Evolutionary conservation across 2,329 filamentous ascomycete genomes (phyloP), one percentile per base, ranked within the genome.

Genomic region (Akanthomyces uredinophilus): DNA sequence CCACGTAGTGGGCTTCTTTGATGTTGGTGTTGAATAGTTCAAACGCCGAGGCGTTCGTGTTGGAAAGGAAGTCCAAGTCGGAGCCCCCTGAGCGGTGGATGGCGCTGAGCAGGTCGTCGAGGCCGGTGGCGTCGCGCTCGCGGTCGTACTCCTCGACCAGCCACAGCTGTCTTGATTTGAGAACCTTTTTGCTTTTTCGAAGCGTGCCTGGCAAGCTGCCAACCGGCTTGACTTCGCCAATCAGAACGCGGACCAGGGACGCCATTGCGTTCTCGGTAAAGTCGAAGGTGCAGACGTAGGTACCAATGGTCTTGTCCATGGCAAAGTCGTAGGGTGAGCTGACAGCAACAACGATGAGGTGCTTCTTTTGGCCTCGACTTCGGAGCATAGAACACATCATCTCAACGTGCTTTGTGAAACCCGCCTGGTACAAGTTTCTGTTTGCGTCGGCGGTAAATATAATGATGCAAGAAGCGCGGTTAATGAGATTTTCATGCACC

Each of bases 281-380:
- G 76, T 97, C 93, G 73, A 96, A 97, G 0, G 93, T 96, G 78
- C 94, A 97, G 46, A 98, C 83, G 69, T 97, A 97, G 1, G 93
- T 96, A 6, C 91, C 90, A 46, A 98, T 94, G 1, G 87, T 87
- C 66, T 89, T 89, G 70, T 98, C 94, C 84, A 94, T 92, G 50
- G 92, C 92, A 72, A 98, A 98, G 73, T 98, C 94, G 73, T 97
- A 98, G 0, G 94, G 94, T 1, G 93, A 97, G 75, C 92, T 96
- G 67, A 96, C 93, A 1, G 94, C 90, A 8, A 97, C 89, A 4
- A 97, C 94, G 27, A 97, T 87, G 43, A 97, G 78, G 1, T 93
- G 91, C 75, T 96, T 97, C 73, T 95, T 91, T 70, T 92, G 90
- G 2, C 90, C 90, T 16, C 84, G 84, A 7, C 88, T 86, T 7